Evolutionary conservation across 2,329 filamentous ascomycete genomes (phyloP), one percentile per base, ranked within the genome.

Genomic region (Hymenoscyphus albidus): DNA sequence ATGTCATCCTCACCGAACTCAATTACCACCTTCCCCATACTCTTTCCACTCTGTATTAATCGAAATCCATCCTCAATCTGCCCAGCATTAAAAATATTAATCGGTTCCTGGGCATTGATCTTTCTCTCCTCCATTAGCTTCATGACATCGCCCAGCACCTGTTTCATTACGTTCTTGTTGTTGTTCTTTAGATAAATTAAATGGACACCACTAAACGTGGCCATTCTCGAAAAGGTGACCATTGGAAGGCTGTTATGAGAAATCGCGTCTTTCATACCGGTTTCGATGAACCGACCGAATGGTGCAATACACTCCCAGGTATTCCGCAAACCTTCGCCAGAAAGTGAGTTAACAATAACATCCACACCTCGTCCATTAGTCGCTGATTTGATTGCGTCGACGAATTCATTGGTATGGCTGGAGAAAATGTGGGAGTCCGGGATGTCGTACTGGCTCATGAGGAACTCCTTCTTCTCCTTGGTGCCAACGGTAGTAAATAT

Each of bases 221-320:
- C 73, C 31, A 75, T 80, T 1, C 74, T 69, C 0, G 72, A 70
- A 58, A 81, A 81, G 0, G 73, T 71, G 13, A 40, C 27, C 67
- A 69, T 69, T 0, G 69, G 51, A 75, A 81, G 79, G 2, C 77
- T 68, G 13, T 31, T 54, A 12, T 65, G 58, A 6, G 55, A 14
- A 27, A 65, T 55, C 5, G 69, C 65, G 58, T 69, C 66, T 55
- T 58, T 71, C 51, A 74, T 75, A 0, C 74, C 74, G 44, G 79
- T 73, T 64, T 79, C 77, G 2, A 79, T 58, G 62, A 79, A 78
- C 5, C 74, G 67, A 2, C 78, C 78, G 56, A 73, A 74, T 0
- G 70, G 68, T 4, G 75, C 74, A 22, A 78, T 72, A 57, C 79
- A 81, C 9, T 75, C 65, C 79, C 78, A 83, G 0, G 78, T 79